Base-by-base conservation (phyloP, 768 basidiomycete genomes). In the Trametes cinnabarina region DNA sequence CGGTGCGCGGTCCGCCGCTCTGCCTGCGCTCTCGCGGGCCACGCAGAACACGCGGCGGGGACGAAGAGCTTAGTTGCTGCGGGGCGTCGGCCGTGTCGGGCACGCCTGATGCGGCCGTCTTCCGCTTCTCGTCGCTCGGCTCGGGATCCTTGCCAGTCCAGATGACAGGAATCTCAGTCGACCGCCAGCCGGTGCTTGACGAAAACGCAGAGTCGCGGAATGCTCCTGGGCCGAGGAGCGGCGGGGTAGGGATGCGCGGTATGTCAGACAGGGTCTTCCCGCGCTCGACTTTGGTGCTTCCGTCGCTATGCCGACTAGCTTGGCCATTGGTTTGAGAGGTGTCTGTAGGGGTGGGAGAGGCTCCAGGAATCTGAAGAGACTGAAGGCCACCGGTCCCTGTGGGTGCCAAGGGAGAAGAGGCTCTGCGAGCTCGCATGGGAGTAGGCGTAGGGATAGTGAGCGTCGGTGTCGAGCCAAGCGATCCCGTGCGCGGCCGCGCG, bases 171-270 rank as follows among this genome's bases (percentile, higher is more conserved):
- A 82, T 74, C 30, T 87, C 51, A 71, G 70, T 35, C 74, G 80
- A 47, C 74, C 80, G 47, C 69, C 76, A 39, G 71, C 71, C 71
- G 6, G 78, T 76, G 58, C 70, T 73, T 23, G 72, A 73, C 17
- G 86, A 86, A 63, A 86, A 78, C 5, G 77, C 79, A 26, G 88
- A 88, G 65, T 88, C 86, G 46, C 88, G 79, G 70, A 88, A 89
- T 26, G 80, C 79, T 20, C 77, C 79, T 17, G 83, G 74, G 35
- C 81, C 77, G 10, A 89, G 79, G 32, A 88, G 78, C 4, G 76
- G 76, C 6, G 72, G 76, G 55, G 68, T 63, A 61, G 63, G 68
- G 22, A 60, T 48, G 15, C 67, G 66, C 54, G 61, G 58, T 3
- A 44, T 35, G 68, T 64, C 43, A 58, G 59, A 25, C 32, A n/a